phyloP scores from a whole-genome alignment of 345 rosid species.

The Triadica sebifera region DNA sequence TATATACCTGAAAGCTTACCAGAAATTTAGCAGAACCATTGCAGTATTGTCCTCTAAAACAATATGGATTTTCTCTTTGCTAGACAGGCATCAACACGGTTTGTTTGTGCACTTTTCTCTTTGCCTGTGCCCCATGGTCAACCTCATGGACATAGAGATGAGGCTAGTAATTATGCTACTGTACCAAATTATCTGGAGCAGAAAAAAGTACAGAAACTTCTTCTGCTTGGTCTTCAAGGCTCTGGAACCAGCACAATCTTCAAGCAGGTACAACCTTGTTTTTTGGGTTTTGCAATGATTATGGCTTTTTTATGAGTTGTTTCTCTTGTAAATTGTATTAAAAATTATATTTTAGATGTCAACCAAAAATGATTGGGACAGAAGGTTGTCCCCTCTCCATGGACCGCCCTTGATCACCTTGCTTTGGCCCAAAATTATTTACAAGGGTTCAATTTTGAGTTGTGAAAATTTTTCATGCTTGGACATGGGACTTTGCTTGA shows the following conservation, averaged over 20 bases:
- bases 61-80: slow-evolving; percentile 30
- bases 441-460: neutral
- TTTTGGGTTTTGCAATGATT: neutral
- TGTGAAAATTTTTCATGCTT: neutral
- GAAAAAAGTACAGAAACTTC: slow-evolving; percentile 73
- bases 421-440: neutral
- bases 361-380: neutral
- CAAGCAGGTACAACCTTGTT: slow-evolving; percentile 64
- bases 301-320: neutral
- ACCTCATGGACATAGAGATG: slow-evolving; percentile 65
- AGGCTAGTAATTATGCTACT: slow-evolving; percentile 61
- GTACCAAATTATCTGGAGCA: slow-evolving; percentile 87
- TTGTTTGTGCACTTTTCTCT: slow-evolving; percentile 76
- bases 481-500: neutral
- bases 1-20: slow-evolving; percentile 24
- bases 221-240: slow-evolving; percentile 75
- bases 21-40: neutral
- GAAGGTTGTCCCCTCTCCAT: neutral
- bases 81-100: slow-evolving; percentile 88
- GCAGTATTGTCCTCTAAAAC: slow-evolving; percentile 15
- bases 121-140: slow-evolving; percentile 84
- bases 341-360: neutral
- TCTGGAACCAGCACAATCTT: slow-evolving; percentile 98
- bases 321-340: neutral
- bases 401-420: neutral